These are phyloP conservation scores for Fusarium sp. DNA, from an alignment of 2,329 filamentous ascomycete species.

Conservation along the genomic window DNA sequence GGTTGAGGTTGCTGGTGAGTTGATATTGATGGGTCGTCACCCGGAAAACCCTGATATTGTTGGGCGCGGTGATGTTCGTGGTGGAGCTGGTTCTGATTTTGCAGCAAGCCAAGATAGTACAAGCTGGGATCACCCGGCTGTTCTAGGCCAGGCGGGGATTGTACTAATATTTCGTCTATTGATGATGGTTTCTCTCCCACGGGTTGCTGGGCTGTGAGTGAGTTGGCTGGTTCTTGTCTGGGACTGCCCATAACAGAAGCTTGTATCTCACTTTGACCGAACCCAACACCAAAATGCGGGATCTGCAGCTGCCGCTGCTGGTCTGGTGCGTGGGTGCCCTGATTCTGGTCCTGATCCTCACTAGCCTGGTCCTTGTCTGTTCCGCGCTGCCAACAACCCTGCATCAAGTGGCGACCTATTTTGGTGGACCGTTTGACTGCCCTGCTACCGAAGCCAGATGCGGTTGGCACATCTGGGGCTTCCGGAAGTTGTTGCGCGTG, in stretches of 20 bases:
- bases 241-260: conserved; percentile 19
- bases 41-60: conserved; percentile 28
- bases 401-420: conserved; percentile 37
- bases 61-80: conserved; percentile 15
- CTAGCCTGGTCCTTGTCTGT: conserved; percentile 30
- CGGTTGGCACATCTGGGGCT: conserved; percentile 36
- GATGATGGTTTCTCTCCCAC: conserved; percentile 19
- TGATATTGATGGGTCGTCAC: conserved; percentile 22
- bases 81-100: conserved; percentile 36
- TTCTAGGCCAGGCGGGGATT: conserved; percentile 28
- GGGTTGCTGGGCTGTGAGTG: conserved; percentile 6
- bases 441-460: conserved; percentile 35
- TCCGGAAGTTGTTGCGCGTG: conserved; percentile 26
- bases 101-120: conserved; percentile 35
- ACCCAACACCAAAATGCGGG: conserved; percentile 42
- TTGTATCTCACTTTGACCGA: conserved; percentile 44
- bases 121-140: conserved; percentile 28
- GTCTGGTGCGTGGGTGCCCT: conserved; percentile 42
- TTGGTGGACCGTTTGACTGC: conserved; percentile 44
- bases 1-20: conserved; percentile 22
- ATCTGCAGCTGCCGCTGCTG: conserved; percentile 42
- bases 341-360: conserved; percentile 37
- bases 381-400: conserved; percentile 37
- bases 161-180: conserved; percentile 27
- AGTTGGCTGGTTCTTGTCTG: conserved; percentile 26